Evolutionary conservation across 805 yeast genomes (phyloP).

Genomic region (Starmerella davenportii): DNA sequence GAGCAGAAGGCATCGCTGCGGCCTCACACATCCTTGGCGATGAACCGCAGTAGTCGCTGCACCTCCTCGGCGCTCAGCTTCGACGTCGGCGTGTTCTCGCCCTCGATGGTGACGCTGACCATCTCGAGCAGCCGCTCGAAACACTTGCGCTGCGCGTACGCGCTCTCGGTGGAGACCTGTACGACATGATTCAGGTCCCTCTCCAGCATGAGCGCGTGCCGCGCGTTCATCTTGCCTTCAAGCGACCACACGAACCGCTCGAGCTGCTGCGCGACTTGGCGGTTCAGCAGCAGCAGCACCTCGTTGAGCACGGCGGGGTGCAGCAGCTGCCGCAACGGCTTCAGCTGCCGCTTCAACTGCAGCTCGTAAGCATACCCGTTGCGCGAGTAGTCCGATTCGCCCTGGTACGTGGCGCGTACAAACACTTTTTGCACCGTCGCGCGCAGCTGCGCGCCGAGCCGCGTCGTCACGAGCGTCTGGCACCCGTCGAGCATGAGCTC

Average conservation of each 20-base stretch:
- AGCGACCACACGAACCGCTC: slow-evolving; percentile 54
- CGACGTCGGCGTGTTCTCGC: background rate
- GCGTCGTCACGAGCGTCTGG: slow-evolving; percentile 22
- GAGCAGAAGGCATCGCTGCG: too few species aligned
- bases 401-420: slow-evolving; percentile 15
- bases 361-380: slow-evolving; percentile 30
- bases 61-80: background rate
- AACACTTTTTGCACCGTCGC: slow-evolving; percentile 25
- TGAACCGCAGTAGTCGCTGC: background rate
- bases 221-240: slow-evolving; percentile 52
- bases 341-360: slow-evolving; percentile 46
- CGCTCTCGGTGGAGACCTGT: slow-evolving; percentile 43
- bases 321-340: slow-evolving; percentile 46
- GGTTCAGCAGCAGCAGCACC: slow-evolving; percentile 35
- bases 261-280: slow-evolving; percentile 35
- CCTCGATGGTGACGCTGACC: slow-evolving; percentile 29
- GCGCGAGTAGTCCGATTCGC: background rate
- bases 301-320: slow-evolving; percentile 35
- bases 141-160: slow-evolving; percentile 56
- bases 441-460: slow-evolving; percentile 24
- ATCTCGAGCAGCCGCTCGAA: slow-evolving; percentile 73
- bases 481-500: slow-evolving; percentile 30
- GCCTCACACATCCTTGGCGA: too few species aligned
- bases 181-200: slow-evolving; percentile 62
- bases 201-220: slow-evolving; percentile 71